Base-by-base conservation (phyloP, 2,329 filamentous ascomycete genomes). In the Claviceps quebecensis region DNA sequence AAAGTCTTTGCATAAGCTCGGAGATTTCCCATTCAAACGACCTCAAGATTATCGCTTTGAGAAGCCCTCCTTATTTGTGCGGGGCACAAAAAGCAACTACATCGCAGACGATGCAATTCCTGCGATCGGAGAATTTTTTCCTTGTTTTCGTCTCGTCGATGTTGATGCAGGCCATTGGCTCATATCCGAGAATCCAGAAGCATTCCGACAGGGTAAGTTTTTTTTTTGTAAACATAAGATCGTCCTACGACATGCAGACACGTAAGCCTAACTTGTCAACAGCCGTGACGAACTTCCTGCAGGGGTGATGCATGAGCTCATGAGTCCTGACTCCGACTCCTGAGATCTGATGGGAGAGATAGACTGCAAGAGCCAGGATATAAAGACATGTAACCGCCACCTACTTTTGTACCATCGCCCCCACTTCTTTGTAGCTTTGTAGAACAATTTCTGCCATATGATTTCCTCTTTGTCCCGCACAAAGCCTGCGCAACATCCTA, bases 101-200 rank as follows among this genome's bases (percentile, higher is more conserved):
- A 80, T 94, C 3, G 78, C 86, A 5, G 86, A 94, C 63, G 87
- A 94, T 67, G 77, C 81, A 49, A 67, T 94, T 47, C 86, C 87
- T n/a, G 69, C 84, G 17, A 83, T 93, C 58, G 86, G 87, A 3
- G 75, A 80, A 56, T 93, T 94, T 68, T 95, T 95, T 62, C 88
- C 88, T 11, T 73, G 74, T 23, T 95, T 93, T 61, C 70, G 79
- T 63, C 61, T 93, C 34, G 78, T 74, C 47, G 84, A 91, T 67
- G 70, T 95, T 36, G 83, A 93, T 39, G 77, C 83, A 8, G 88
- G 88, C 0, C 88, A 95, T 65, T 95, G 88, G 88, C 72, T 95
- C 5, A 89, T 91, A 55, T 87, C 86, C n/a, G 88, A 95, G 71
- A 83, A 88, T 59, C 87, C 88, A 0, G 81, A 88, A 61, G 81